phyloP scores from a whole-genome alignment of 768 basidiomycete genomes.

The Hirschioporus abietinus region DNA sequence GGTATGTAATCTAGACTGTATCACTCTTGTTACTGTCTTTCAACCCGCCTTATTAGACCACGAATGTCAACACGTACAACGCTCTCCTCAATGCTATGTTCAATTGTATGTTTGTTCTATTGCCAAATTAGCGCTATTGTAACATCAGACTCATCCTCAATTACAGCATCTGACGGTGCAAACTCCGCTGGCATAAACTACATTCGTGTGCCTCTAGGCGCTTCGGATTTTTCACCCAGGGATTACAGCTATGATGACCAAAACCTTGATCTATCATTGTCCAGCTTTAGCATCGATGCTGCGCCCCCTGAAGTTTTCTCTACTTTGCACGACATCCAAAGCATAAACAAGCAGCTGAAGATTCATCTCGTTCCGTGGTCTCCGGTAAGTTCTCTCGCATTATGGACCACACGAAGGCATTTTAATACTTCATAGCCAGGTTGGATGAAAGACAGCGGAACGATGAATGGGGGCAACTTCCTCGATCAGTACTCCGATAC shows the following conservation, averaged over 20 bases:
- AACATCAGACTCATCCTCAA: background rate
- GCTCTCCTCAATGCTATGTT: conserved; percentile 55
- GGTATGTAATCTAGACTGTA: conserved; percentile 30
- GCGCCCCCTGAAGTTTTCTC: conserved; percentile 61
- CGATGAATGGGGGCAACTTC: conserved; percentile 65
- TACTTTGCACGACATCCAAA: conserved; percentile 57
- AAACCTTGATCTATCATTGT: conserved; percentile 53
- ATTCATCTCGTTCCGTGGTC: conserved; percentile 73
- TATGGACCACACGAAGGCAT: background rate
- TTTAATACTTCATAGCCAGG: conserved; percentile 43
- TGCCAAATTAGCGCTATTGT: background rate
- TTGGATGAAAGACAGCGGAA: conserved; percentile 71
- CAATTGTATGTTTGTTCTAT: conserved; percentile 26
- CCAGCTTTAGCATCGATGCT: conserved; percentile 47
- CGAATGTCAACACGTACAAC: conserved; percentile 51
- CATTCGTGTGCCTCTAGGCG: conserved; percentile 64
- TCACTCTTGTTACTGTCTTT: conserved; percentile 4
- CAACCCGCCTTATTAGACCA: conserved; percentile 28
- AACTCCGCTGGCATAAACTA: conserved; percentile 64
- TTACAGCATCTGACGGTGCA: conserved; percentile 50
- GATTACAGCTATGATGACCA: conserved; percentile 65
- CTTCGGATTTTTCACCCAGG: conserved; percentile 63
- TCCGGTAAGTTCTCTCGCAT: conserved; percentile 39
- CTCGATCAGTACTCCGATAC: conserved; percentile 38
- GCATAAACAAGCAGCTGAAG: conserved; percentile 46